Evolutionary conservation across 2,329 filamentous ascomycete genomes (phyloP).

Genomic region (Capronia coronata): DNA sequence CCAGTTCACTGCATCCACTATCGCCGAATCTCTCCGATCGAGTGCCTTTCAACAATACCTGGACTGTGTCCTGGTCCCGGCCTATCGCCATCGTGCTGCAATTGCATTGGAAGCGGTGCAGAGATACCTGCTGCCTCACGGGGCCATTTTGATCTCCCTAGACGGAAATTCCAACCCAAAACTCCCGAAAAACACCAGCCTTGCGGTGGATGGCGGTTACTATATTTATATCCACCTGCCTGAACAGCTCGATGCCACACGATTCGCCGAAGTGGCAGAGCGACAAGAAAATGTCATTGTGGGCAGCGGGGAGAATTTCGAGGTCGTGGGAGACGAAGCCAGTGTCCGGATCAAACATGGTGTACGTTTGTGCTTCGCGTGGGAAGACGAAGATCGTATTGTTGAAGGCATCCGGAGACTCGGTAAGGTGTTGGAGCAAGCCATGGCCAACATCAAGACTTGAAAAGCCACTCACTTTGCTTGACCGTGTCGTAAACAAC

Average conservation of each 20-base stretch:
- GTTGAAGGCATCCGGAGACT: conserved; percentile 61
- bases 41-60: conserved; percentile 50
- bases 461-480: too few relatives aligned
- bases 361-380: conserved; percentile 63
- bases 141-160: conserved; percentile 44
- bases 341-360: conserved; percentile 43
- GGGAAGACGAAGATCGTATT: conserved; percentile 60
- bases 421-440: conserved; percentile 35
- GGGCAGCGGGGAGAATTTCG: conserved; percentile 63
- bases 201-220: conserved; percentile 64
- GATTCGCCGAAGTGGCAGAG: conserved; percentile 53
- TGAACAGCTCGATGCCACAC: conserved; percentile 44
- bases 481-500: too few relatives aligned
- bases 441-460: background rate
- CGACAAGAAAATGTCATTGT: conserved; percentile 61
- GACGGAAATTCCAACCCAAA: conserved; percentile 18
- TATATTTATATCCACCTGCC: conserved; percentile 74
- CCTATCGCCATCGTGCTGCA: conserved; percentile 48
- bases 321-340: conserved; percentile 52
- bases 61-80: conserved; percentile 46
- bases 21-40: conserved; percentile 49
- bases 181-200: conserved; percentile 29
- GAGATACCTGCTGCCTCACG: conserved; percentile 55
- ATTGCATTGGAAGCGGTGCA: conserved; percentile 55
- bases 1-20: conserved; percentile 51